Percentiles rank a stretch among this genome's conserved stretches.
phyloP scores from a whole-genome alignment of 129 eudicot genomes.

The Centella asiatica region DNA sequence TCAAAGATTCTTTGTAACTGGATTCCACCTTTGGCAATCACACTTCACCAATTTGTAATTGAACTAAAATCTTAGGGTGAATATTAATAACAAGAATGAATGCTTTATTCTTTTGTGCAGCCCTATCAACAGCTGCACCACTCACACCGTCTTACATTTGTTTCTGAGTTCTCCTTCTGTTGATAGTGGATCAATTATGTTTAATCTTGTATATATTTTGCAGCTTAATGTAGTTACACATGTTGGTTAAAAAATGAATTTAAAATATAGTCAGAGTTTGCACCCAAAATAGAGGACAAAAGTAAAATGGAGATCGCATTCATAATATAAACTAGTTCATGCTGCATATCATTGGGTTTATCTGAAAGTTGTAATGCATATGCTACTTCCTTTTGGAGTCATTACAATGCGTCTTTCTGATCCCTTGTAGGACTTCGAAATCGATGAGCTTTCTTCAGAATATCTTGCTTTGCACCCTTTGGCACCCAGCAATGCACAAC shows the following conservation, averaged over 20 bases:
- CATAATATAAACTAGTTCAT: not conserved
- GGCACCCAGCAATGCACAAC: slow-evolving; percentile 47
- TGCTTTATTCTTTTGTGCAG: too few relatives aligned
- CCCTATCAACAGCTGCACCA: too few relatives aligned
- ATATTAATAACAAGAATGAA: too few relatives aligned
- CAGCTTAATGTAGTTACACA: too few relatives aligned
- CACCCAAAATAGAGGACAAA: not conserved
- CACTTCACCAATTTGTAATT: not conserved
- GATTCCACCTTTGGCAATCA: not conserved
- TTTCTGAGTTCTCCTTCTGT: too few relatives aligned
- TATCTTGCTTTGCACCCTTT: slow-evolving; percentile 84
- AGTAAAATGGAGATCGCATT: not conserved
- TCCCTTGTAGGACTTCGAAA: slow-evolving; percentile 62
- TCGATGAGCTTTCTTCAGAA: slow-evolving; percentile 70
- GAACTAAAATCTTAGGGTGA: too few relatives aligned
- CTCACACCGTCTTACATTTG: too few relatives aligned
- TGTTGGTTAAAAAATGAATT: not conserved
- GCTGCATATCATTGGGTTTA: not conserved
- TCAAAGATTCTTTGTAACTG: not conserved
- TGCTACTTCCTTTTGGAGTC: not conserved
- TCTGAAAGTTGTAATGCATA: not conserved
- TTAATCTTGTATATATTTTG: too few relatives aligned
- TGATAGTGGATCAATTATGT: too few relatives aligned
- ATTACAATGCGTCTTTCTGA: not conserved
- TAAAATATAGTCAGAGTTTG: not conserved